Evolutionary conservation across 1,284 basidiomycete genomes (phyloP).

Genomic region (Singerocomus rubriflavus): DNA sequence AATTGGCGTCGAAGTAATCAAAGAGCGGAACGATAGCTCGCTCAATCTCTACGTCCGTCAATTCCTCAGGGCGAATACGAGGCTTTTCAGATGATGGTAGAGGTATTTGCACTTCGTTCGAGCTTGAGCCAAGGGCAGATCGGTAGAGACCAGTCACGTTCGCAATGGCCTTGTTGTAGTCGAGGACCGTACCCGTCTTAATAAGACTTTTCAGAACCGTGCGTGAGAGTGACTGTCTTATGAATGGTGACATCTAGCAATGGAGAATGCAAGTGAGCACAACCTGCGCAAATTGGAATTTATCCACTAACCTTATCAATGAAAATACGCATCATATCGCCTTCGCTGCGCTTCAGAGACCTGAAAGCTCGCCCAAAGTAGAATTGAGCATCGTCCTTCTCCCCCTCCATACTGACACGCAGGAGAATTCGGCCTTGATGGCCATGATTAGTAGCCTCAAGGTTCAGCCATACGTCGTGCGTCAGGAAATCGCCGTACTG

Average conservation of each 20-base stretch:
- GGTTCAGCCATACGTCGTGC: conserved; percentile 89
- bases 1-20: conserved; percentile 95
- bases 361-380: conserved; percentile 97
- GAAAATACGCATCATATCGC: conserved; percentile 95
- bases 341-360: conserved; percentile 90
- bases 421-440: conserved; percentile 78
- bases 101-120: conserved; percentile 75
- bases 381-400: conserved; percentile 97
- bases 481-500: conserved; percentile 88
- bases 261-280: not conserved
- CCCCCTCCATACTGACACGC: conserved; percentile 96
- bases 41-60: conserved; percentile 94
- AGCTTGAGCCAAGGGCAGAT: conserved; percentile 60
- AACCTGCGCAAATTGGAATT: not conserved
- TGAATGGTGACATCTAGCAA: conserved; percentile 87
- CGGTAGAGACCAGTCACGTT: conserved; percentile 81
- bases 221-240: conserved; percentile 87
- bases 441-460: conserved; percentile 59
- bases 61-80: conserved; percentile 64
- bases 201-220: conserved; percentile 73
- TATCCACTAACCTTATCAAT: conserved; percentile 81
- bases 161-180: conserved; percentile 82
- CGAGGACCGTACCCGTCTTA: conserved; percentile 64
- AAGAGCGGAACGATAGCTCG: conserved; percentile 89
- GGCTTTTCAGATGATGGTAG: conserved; percentile 70